These are phyloP conservation scores for Bryoglossum gracile DNA, from an alignment of 495 filamentous ascomycete species.

Conservation along the genomic window DNA sequence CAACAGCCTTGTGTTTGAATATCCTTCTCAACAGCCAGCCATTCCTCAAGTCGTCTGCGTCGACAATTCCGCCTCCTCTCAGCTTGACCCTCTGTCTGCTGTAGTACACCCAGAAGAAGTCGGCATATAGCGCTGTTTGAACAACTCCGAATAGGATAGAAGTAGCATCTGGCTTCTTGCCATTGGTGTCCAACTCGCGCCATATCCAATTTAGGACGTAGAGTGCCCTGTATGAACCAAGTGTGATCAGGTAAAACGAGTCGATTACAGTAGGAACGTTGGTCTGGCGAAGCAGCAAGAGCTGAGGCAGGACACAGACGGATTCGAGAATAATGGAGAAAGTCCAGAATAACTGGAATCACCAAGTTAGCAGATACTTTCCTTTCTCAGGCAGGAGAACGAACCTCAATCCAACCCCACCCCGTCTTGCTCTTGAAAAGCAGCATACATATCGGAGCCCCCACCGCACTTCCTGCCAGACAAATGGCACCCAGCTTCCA, in stretches of 20 bases:
- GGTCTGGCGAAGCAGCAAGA: slow-evolving; percentile 86
- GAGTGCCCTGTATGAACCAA: slow-evolving; percentile 83
- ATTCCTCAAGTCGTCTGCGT: slow-evolving; percentile 77
- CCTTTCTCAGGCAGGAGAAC: neutral
- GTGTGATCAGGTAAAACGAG: slow-evolving; percentile 81
- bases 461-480: slow-evolving; percentile 48
- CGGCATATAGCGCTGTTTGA: slow-evolving; percentile 85
- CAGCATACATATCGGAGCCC: slow-evolving; percentile 58
- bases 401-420: slow-evolving; percentile 40
- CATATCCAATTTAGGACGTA: slow-evolving; percentile 92
- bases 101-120: slow-evolving; percentile 98
- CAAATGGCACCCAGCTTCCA: slow-evolving; percentile 76
- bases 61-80: slow-evolving; percentile 82
- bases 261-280: slow-evolving; percentile 94
- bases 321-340: slow-evolving; percentile 91
- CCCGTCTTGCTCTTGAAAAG: slow-evolving; percentile 43
- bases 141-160: slow-evolving; percentile 78
- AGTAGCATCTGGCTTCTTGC: slow-evolving; percentile 59
- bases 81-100: slow-evolving; percentile 91
- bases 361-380: neutral
- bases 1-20: slow-evolving; percentile 42
- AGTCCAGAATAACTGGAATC: slow-evolving; percentile 60
- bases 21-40: slow-evolving; percentile 64
- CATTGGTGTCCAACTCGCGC: slow-evolving; percentile 48
- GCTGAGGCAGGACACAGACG: slow-evolving; percentile 82